phyloP scores from a whole-genome alignment of 2,329 filamentous ascomycete genomes.

The Didymella pomorum region DNA sequence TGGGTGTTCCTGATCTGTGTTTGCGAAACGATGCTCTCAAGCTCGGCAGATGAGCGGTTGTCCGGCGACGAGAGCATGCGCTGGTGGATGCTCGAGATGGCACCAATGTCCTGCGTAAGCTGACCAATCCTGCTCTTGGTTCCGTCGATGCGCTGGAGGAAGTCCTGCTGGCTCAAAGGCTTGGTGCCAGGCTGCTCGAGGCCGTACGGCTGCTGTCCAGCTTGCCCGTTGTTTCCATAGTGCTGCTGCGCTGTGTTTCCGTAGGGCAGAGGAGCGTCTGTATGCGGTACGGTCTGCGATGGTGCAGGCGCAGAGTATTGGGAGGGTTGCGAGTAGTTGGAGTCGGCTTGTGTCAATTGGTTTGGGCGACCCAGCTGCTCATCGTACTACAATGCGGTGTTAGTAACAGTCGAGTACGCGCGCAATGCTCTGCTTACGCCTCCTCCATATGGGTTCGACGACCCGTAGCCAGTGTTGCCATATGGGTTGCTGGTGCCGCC shows the following conservation, averaged over 20 bases:
- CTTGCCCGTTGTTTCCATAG: slow-evolving; percentile 33
- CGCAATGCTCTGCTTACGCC: slow-evolving; percentile 33
- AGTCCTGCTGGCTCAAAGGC: slow-evolving; percentile 69
- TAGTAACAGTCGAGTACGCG: slow-evolving; percentile 19
- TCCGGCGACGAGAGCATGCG: slow-evolving; percentile 73
- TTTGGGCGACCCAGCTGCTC: slow-evolving; percentile 38
- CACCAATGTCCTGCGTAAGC: slow-evolving; percentile 71
- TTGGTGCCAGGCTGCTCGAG: slow-evolving; percentile 63
- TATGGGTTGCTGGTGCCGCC: slow-evolving; percentile 49
- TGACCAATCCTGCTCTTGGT: slow-evolving; percentile 73
- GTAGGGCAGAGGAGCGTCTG: slow-evolving; percentile 26
- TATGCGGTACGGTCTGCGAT: slow-evolving; percentile 38
- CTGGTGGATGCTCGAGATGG: slow-evolving; percentile 75
- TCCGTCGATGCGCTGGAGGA: slow-evolving; percentile 71
- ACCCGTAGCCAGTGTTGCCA: slow-evolving; percentile 44
- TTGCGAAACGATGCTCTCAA: slow-evolving; percentile 72
- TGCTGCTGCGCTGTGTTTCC: slow-evolving; percentile 55
- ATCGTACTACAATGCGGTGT: slow-evolving; percentile 30
- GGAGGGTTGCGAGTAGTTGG: slow-evolving; percentile 51
- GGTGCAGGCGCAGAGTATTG: slow-evolving; percentile 43
- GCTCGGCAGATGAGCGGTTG: slow-evolving; percentile 58
- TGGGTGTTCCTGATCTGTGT: slow-evolving; percentile 77
- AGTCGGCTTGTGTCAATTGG: slow-evolving; percentile 43
- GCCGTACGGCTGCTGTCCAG: slow-evolving; percentile 13
- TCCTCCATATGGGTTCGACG: slow-evolving; percentile 41